A percentile compares a stretch with the other conserved stretches of the same genome.
Conservation (phyloP, 371 early-diverging fungal species). For the Mortierella sp. region DNA sequence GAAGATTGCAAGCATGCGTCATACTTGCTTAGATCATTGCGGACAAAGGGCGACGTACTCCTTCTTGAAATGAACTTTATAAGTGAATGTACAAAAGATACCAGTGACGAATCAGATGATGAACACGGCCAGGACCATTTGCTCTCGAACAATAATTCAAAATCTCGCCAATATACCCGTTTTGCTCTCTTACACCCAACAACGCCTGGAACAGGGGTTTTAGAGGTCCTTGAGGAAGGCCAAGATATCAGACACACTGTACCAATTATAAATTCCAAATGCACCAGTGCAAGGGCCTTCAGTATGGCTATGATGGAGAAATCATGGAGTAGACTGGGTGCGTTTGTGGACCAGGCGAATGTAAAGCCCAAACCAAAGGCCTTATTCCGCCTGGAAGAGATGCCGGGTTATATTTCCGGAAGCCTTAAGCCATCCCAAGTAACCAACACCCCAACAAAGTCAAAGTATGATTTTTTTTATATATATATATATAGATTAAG, state of each 20-base stretch:
- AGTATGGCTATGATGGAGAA: slow-evolving; percentile 46
- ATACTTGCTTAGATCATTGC: slow-evolving; percentile 28
- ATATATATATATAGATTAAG: too few relatives aligned
- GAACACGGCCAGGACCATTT: not conserved
- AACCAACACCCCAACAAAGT: not conserved
- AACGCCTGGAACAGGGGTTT: slow-evolving; percentile 13
- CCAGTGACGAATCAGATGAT: not conserved
- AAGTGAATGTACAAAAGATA: not conserved
- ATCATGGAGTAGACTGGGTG: slow-evolving; percentile 31
- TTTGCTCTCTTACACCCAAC: slow-evolving; percentile 29
- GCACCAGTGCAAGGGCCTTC: slow-evolving; percentile 11
- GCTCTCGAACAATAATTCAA: not conserved
- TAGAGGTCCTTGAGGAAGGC: slow-evolving; percentile 17
- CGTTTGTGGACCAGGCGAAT: slow-evolving; percentile 26
- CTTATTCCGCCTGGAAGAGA: slow-evolving; percentile 19
- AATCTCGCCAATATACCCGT: slow-evolving; percentile 3
- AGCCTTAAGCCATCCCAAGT: not conserved
- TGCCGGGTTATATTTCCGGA: slow-evolving; percentile 3
- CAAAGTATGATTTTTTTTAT: slow-evolving; percentile 9
- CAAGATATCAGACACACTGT: not conserved
- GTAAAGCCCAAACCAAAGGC: not conserved
- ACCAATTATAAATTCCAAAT: not conserved
- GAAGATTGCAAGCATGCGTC: slow-evolving; percentile 26
- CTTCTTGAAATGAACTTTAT: slow-evolving; percentile 20
- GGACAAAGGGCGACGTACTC: slow-evolving; percentile 23